phyloP scores from a whole-genome alignment of 2,329 filamentous ascomycete genomes.

The Knoxdaviesia capensis region DNA sequence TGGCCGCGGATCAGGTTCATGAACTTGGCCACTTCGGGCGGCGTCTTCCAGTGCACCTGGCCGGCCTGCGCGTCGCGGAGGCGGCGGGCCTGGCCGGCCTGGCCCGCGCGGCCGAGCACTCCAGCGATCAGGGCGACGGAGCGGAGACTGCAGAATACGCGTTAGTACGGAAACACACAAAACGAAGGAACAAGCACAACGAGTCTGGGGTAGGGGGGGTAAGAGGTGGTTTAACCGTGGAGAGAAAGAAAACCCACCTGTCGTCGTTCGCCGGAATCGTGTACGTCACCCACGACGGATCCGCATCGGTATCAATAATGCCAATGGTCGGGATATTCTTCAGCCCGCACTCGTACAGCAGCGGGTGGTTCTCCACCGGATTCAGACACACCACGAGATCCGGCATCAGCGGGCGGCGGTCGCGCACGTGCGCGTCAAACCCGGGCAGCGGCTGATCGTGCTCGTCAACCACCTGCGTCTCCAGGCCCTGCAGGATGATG shows the following conservation, averaged over 20 bases:
- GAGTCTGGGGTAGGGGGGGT: too few species aligned
- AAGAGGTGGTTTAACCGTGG: neutral
- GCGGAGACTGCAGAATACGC: slow-evolving; percentile 39
- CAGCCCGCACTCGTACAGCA: slow-evolving; percentile 78
- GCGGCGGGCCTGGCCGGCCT: slow-evolving; percentile 52
- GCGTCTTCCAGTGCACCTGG: slow-evolving; percentile 39
- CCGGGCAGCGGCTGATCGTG: slow-evolving; percentile 38
- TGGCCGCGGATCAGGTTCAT: slow-evolving; percentile 9
- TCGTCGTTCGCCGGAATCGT: slow-evolving; percentile 95
- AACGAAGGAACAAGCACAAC: too few species aligned
- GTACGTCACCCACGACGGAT: slow-evolving; percentile 90
- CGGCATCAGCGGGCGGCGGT: slow-evolving; percentile 51
- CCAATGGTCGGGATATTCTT: slow-evolving; percentile 87
- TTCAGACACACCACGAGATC: slow-evolving; percentile 89
- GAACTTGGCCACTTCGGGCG: slow-evolving; percentile 19
- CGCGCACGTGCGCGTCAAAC: slow-evolving; percentile 43
- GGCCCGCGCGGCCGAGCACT: slow-evolving; percentile 65
- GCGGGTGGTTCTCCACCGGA: slow-evolving; percentile 73
- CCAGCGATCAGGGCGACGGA: slow-evolving; percentile 66
- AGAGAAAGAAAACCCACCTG: slow-evolving; percentile 31
- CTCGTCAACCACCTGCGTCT: slow-evolving; percentile 58
- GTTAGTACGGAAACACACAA: slow-evolving; percentile 8
- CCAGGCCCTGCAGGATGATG: slow-evolving; percentile 56
- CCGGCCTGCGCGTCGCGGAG: slow-evolving; percentile 41
- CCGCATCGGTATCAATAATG: slow-evolving; percentile 79